Conservation (phyloP, 2,329 filamentous ascomycete genomes). For the Pochonia chlamydosporia region DNA sequence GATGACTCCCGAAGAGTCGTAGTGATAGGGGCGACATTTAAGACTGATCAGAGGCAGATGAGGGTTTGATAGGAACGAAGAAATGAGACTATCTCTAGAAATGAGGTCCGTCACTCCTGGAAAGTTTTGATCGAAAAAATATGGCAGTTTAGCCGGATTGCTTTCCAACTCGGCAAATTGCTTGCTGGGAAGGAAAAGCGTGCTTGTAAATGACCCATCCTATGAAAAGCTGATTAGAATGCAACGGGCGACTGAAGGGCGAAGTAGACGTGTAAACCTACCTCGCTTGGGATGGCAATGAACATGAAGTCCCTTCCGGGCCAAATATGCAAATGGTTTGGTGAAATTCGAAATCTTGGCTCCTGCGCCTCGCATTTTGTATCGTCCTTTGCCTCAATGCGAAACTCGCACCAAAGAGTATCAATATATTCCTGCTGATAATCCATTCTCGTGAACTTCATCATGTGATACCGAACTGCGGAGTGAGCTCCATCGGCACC, state of each 20-base stretch:
- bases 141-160: slow-evolving; percentile 51
- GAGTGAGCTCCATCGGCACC: slow-evolving; percentile 96
- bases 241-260: slow-evolving; percentile 8
- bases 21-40: slow-evolving; percentile 88
- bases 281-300: slow-evolving; percentile 80
- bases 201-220: slow-evolving; percentile 92
- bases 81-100: slow-evolving; percentile 57
- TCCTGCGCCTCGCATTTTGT: slow-evolving; percentile 21
- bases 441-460: slow-evolving; percentile 89
- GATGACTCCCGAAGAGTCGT: slow-evolving; percentile 69
- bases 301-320: slow-evolving; percentile 95
- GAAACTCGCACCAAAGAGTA: slow-evolving; percentile 95
- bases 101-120: slow-evolving; percentile 77
- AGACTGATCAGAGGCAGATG: slow-evolving; percentile 91
- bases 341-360: slow-evolving; percentile 69
- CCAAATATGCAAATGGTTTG: slow-evolving; percentile 96
- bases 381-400: slow-evolving; percentile 53
- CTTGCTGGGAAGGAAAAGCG: slow-evolving; percentile 74
- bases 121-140: slow-evolving; percentile 79
- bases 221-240: slow-evolving; percentile 26
- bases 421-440: slow-evolving; percentile 95
- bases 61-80: slow-evolving; percentile 75
- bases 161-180: slow-evolving; percentile 65
- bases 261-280: slow-evolving; percentile 24
- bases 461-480: slow-evolving; percentile 82